Conservation (phyloP, 148 eudicot genomes). For the Chenopodium album region DNA sequence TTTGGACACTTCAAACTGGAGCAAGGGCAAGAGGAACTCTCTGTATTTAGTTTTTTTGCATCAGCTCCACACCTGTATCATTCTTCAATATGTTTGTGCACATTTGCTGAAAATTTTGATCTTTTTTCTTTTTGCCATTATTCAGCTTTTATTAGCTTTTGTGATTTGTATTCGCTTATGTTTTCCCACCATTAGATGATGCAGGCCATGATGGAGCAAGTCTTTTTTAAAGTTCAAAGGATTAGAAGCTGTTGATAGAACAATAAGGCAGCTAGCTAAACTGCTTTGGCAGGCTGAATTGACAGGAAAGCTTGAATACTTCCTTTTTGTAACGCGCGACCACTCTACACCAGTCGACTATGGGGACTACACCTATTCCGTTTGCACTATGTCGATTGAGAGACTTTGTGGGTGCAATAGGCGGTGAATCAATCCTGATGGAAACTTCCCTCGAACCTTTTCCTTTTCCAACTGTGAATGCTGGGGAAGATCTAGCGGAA, state of each 20-base stretch:
- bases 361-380: constrained; percentile 96
- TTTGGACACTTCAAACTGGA: constrained; percentile 1
- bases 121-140: too few relatives aligned
- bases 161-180: not conserved
- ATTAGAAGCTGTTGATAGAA: constrained; percentile 81
- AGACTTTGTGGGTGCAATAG: constrained; percentile 83
- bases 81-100: not conserved
- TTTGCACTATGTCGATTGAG: constrained; percentile 69
- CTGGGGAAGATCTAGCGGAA: constrained; percentile 53
- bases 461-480: constrained; percentile 65
- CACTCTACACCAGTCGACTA: constrained; percentile 99
- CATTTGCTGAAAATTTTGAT: too few relatives aligned
- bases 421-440: constrained; percentile 57
- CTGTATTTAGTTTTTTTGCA: not conserved
- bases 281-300: constrained; percentile 84
- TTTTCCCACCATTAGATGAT: constrained; percentile 49
- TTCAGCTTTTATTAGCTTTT: not conserved
- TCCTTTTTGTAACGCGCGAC: constrained; percentile 82
- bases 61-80: not conserved
- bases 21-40: not conserved
- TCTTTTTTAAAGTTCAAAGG: constrained; percentile 74
- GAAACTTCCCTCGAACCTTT: constrained; percentile 72
- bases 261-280: constrained; percentile 78
- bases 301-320: constrained; percentile 60
- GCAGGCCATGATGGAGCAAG: constrained; percentile 97